Evolutionary conservation across 2,329 filamentous ascomycete genomes (phyloP).

Genomic region (Dendrostoma leiphaemia): DNA sequence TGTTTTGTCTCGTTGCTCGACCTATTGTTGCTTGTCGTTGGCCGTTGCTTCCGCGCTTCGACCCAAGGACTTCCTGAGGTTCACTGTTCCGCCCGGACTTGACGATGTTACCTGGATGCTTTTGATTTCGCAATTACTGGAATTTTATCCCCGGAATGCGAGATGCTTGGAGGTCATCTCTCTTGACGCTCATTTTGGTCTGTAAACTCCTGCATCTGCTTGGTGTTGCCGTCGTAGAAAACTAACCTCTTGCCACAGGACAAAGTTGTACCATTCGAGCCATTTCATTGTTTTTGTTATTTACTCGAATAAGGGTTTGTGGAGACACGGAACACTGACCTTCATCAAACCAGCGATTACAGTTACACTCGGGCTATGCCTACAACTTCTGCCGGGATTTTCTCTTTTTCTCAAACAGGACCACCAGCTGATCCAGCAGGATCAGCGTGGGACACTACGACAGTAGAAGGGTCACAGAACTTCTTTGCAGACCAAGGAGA

Average conservation of each 20-base stretch:
- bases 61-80: background rate
- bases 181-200: conserved; percentile 31
- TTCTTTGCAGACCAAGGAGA: conserved; percentile 55
- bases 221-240: conserved; percentile 10
- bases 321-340: conserved; percentile 57
- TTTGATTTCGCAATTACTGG: background rate
- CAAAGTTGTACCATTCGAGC: conserved; percentile 55
- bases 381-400: conserved; percentile 48
- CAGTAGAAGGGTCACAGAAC: conserved; percentile 60
- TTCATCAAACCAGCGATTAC: conserved; percentile 51
- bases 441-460: conserved; percentile 51
- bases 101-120: background rate
- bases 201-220: conserved; percentile 32
- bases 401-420: conserved; percentile 60
- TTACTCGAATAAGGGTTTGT: conserved; percentile 31
- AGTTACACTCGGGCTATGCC: conserved; percentile 54
- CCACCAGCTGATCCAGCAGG: conserved; percentile 51
- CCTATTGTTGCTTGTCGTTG: background rate
- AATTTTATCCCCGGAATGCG: conserved; percentile 9
- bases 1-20: background rate
- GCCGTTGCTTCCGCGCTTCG: background rate
- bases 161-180: background rate
- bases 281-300: conserved; percentile 31
- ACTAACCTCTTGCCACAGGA: conserved; percentile 42
- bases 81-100: background rate